Percentiles rank a stretch among this genome's conserved stretches.
These are phyloP conservation scores for Juglanconis sp. DNA, from an alignment of 2,329 filamentous ascomycete genomes.

Conservation along the genomic window DNA sequence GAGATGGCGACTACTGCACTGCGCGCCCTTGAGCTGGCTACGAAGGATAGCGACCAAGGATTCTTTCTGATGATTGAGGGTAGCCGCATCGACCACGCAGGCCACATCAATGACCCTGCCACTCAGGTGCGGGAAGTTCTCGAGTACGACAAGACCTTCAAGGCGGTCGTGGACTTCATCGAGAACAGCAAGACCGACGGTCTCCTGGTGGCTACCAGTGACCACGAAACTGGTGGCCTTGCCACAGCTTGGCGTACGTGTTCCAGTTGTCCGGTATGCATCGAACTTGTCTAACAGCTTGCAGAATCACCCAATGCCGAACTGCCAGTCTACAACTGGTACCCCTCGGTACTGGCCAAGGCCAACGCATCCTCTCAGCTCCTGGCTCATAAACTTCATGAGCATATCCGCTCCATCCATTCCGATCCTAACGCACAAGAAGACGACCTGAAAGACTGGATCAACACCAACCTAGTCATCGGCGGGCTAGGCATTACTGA, in stretches of 20 bases:
- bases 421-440: constrained; percentile 26
- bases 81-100: constrained; percentile 92
- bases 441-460: constrained; percentile 57
- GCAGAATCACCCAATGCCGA: constrained; percentile 27
- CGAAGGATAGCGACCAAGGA: constrained; percentile 78
- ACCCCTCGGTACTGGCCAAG: constrained; percentile 71
- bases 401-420: constrained; percentile 49
- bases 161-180: constrained; percentile 80
- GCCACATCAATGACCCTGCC: constrained; percentile 78
- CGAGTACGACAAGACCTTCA: constrained; percentile 88
- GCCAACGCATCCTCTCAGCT: constrained; percentile 77
- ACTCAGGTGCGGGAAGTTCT: constrained; percentile 88
- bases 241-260: constrained; percentile 71
- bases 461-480: constrained; percentile 65
- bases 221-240: constrained; percentile 94
- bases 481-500: constrained; percentile 75
- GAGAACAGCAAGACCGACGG: constrained; percentile 69
- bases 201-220: constrained; percentile 83
- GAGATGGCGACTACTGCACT: constrained; percentile 89
- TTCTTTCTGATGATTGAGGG: constrained; percentile 99
- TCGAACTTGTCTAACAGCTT: neutral
- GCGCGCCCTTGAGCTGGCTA: constrained; percentile 74
- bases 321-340: constrained; percentile 68
- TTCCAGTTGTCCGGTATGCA: neutral
- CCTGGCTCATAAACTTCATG: constrained; percentile 59